Evolutionary conservation across 2,329 filamentous ascomycete genomes (phyloP), one percentile per base, ranked within the genome.

Genomic region (Venturia asperata): DNA sequence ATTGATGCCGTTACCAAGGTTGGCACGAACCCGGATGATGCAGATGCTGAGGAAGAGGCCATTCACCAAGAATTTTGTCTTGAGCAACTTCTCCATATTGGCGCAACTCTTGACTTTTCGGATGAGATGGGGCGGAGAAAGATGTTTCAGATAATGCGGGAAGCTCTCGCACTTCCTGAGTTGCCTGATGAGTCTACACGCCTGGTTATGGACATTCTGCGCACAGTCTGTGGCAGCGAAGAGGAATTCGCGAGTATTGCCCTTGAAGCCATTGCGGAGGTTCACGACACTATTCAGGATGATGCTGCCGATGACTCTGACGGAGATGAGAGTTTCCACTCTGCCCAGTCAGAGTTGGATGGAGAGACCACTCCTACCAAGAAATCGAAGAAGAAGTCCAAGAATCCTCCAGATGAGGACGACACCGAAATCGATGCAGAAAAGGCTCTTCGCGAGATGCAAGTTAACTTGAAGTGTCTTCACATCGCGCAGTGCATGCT

Each of bases 401-500:
- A 71, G 68, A 78, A 75, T 68, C 76, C 74, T 49, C 41, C 39
- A 37, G 41, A 61, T 15, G 45, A 77, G 70, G 71, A 81, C 60
- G 83, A 79, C 62, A 86, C 88, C 65, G 88, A 90, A 69, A 85
- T 87, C 68, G 82, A 85, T 63, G 83, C 85, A 69, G 81, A 81
- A 60, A 95, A 92, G 78, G 91, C 90, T 1, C 86, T 97, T 69
- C 87, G 86, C 69, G 92, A 97, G 77, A 94, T 97, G 73, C 87
- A 97, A 80, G 89, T 97, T 75, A 97, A 97, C 80, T 92, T 97
- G 85, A 97, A 97, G 78, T 97, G 94, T 75, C 82, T 99, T 67
- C 90, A 97, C 73, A 97, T 99, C 70, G 92, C 95, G 34, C 91
- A 97, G 76, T 97, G 92, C 80, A 96, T 97, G 90, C 83, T 99